Conservation (phyloP, 345 rosid genomes). For the Brassica napus region Da-Ae NC_063445.1:55404001-55404500, state of each 20-base stretch:
- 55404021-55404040: too few relatives aligned
- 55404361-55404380: conserved; percentile 13
- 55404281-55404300: neutral
- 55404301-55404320: neutral
- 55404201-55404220: neutral
- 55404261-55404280: neutral
- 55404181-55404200: neutral
- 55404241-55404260: neutral
- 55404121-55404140: neutral
- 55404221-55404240: neutral
- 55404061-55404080: conserved; percentile 4
- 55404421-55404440: neutral
- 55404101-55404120: conserved; percentile 9
- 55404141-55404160: neutral
- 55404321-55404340: conserved; percentile 12
- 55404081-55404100: neutral
- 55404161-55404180: conserved; percentile 21
- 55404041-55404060: too few relatives aligned
- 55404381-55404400: neutral
- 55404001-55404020: too few relatives aligned
- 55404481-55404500: neutral
- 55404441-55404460: neutral
- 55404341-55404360: conserved; percentile 16
- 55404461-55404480: neutral
- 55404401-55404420: neutral